These are phyloP conservation scores for Chrysanthemum makinoi DNA, from an alignment of 129 eudicot genomes.

Conservation along the genomic window DNA sequence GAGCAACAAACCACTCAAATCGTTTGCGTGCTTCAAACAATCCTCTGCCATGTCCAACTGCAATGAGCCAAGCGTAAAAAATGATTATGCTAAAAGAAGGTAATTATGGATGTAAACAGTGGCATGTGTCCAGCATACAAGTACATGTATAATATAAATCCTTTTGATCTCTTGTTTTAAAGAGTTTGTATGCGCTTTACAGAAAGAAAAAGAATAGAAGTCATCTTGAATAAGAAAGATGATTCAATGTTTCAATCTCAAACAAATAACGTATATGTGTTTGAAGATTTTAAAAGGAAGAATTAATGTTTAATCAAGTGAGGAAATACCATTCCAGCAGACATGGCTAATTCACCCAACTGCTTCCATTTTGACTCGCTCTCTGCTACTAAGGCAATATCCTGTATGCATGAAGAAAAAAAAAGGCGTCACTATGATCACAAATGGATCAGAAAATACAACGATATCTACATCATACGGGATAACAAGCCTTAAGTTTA, in stretches of 20 bases:
- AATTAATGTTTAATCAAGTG: not conserved
- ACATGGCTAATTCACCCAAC: conserved; percentile 84
- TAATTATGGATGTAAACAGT: not conserved
- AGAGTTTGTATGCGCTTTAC: conserved; percentile 3
- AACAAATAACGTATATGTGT: not conserved
- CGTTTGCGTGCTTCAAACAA: conserved; percentile 30
- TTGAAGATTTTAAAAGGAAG: not conserved
- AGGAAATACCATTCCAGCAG: conserved; percentile 67
- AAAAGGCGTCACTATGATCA: too few species aligned
- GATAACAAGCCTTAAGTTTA: too few species aligned
- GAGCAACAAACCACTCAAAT: conserved; percentile 33
- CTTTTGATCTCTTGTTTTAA: not conserved
- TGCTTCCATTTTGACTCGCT: conserved; percentile 39
- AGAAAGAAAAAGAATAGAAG: not conserved
- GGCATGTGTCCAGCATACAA: conserved; percentile 2
- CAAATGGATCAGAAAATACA: too few species aligned
- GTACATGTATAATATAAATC: not conserved
- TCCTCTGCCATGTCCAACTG: conserved; percentile 91
- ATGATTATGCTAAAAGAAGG: conserved; percentile 10
- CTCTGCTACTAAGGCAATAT: conserved; percentile 36
- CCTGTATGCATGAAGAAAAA: conserved; percentile 34
- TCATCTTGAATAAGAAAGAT: conserved; percentile 5
- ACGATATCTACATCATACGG: too few species aligned
- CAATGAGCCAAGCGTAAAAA: conserved; percentile 10
- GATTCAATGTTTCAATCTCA: not conserved